Evolutionary conservation across 1,139 yeast genomes (phyloP), one percentile per base, ranked within the genome.

Genomic region (Geotrichum citri-aurantii): DNA sequence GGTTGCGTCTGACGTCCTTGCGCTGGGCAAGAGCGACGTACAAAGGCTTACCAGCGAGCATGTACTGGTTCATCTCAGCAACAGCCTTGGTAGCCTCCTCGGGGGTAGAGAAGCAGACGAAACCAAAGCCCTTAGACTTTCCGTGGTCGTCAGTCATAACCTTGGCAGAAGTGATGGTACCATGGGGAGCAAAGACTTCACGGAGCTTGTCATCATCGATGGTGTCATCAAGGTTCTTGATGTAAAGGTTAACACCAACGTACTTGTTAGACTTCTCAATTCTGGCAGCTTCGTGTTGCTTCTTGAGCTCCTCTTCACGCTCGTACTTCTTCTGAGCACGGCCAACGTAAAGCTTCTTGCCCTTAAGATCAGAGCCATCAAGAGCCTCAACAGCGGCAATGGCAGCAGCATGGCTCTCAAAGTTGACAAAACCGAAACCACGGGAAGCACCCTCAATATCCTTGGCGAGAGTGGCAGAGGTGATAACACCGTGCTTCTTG

Each of bases 291-390:
- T 95, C 98, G 80, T 90, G 88, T 79, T 90, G 96, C 79, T 86
- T 88, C 83, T 89, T 91, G 77, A 93, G 88, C 79, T 92, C 96
- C 80, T 91, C 97, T 74, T 87, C 79, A 81, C 99, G 92, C 83
- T 93, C 99, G 77, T 89, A 83, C 84, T 91, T 93, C 91, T 91
- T 93, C 81, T 93, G 99, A 68, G 99, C 99, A 79, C 99, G 91
- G 70, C 97, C 97, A 71, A 93, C 99, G 76, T 86, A 93, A 67
- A 93, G 80, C 77, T 81, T 84, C 80, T 88, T 91, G 71, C 93
- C 93, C 70, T 83, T 84, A 75, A 86, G 77, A 72, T 93, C 99
- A 68, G 78, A 79, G 75, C 88, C 97, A 78, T 95, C 89, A 75
- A 93, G 84, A 71, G 82, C 95, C 62, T 90, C 97, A 70, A 93